phyloP scores from a whole-genome alignment of 768 basidiomycete species.

The Crassisporium funariophilum region DNA sequence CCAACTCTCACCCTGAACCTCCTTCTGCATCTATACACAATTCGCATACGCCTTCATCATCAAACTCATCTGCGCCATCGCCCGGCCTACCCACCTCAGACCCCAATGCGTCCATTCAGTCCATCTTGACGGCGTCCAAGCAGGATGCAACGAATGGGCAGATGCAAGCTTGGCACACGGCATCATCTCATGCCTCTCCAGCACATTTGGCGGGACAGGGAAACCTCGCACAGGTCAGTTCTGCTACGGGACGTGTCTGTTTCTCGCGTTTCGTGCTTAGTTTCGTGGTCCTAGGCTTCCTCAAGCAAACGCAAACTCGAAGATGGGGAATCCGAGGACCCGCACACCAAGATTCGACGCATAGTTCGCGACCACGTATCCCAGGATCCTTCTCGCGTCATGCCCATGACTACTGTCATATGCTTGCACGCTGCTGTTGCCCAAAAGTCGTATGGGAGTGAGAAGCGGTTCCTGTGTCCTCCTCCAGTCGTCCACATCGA shows the following conservation, averaged over 20 bases:
- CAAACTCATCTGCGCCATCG: slow-evolving; percentile 24
- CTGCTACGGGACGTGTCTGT: no score
- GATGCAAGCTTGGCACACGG: slow-evolving; percentile 46
- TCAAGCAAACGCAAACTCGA: slow-evolving; percentile 79
- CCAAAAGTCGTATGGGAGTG: slow-evolving; percentile 95
- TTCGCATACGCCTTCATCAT: slow-evolving; percentile 29
- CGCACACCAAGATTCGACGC: slow-evolving; percentile 80
- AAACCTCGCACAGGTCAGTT: slow-evolving; percentile 20
- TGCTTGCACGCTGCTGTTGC: slow-evolving; percentile 92
- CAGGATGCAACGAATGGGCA: slow-evolving; percentile 42
- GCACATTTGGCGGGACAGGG: slow-evolving; percentile 33
- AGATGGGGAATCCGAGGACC: slow-evolving; percentile 59
- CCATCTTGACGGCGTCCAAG: slow-evolving; percentile 54
- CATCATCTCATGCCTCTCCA: slow-evolving; percentile 25
- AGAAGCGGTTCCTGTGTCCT: slow-evolving; percentile 92
- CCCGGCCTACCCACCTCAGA: slow-evolving; percentile 34
- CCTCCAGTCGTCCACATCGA: slow-evolving; percentile 93
- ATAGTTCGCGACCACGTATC: slow-evolving; percentile 82
- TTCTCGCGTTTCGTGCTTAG: slow-evolving; percentile 1
- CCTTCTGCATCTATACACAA: slow-evolving; percentile 13
- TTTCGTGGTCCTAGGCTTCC: no score
- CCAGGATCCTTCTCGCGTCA: slow-evolving; percentile 71
- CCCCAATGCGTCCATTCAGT: slow-evolving; percentile 50
- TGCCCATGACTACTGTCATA: slow-evolving; percentile 89
- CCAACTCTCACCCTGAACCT: slow-evolving; percentile 13